Evolutionary conservation across 2,329 filamentous ascomycete genomes (phyloP).

Genomic region (Trichophyton equinum): DNA sequence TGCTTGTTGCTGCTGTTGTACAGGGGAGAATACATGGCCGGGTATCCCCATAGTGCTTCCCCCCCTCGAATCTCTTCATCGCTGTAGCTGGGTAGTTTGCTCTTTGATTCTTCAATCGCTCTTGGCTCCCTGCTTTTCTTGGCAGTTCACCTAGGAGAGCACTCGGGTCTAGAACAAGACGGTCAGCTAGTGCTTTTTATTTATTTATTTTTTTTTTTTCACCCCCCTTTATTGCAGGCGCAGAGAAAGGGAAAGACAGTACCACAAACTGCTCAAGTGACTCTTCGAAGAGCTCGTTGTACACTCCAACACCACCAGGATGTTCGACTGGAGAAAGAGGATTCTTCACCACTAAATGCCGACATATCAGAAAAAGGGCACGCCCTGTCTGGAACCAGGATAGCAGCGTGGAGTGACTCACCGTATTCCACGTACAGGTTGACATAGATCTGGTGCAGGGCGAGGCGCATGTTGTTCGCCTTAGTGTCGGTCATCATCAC

Average conservation of each 20-base stretch:
- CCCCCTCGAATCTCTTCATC: not conserved
- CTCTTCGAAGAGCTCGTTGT: conserved; percentile 53
- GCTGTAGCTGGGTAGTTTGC: not conserved
- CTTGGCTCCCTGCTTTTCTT: not conserved
- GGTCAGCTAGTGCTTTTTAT: not conserved
- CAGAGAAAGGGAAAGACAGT: conserved; percentile 7
- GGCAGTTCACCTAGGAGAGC: conserved; percentile 5
- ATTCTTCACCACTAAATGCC: conserved; percentile 47
- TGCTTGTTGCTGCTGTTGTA: not conserved
- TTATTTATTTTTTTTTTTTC: too few species aligned
- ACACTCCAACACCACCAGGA: conserved; percentile 48
- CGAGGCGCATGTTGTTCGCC: conserved; percentile 80
- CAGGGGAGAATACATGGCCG: not conserved
- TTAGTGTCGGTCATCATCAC: conserved; percentile 90
- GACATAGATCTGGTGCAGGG: conserved; percentile 95
- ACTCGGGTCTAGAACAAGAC: conserved; percentile 9
- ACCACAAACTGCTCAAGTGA: conserved; percentile 43
- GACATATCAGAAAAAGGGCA: not conserved
- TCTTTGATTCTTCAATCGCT: not conserved
- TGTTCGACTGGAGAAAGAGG: conserved; percentile 51
- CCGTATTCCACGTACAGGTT: conserved; percentile 95
- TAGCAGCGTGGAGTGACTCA: conserved; percentile 24
- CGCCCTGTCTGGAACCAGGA: not conserved
- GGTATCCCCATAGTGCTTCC: not conserved
- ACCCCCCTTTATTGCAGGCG: not conserved